Evolutionary conservation across 2,329 filamentous ascomycete species (phyloP).

Genomic region (Pseudonectria foliicola): DNA sequence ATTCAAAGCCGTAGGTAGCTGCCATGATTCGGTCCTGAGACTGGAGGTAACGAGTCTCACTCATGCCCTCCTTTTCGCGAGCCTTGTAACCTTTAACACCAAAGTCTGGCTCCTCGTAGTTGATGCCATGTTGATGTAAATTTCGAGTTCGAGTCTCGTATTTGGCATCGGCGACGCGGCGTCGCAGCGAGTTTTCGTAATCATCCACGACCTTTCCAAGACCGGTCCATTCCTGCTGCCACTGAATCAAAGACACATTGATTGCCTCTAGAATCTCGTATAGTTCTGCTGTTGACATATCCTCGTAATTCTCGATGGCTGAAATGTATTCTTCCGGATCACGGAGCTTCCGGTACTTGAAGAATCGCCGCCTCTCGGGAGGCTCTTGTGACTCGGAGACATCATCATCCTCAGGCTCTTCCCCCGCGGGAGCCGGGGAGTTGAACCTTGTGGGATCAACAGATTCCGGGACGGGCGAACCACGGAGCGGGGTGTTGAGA

Average conservation of each 20-base stretch:
- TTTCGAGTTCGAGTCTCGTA: constrained; percentile 39
- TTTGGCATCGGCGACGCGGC: constrained; percentile 41
- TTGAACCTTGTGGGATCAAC: constrained; percentile 30
- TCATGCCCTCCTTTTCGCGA: constrained; percentile 35
- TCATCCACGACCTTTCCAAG: constrained; percentile 47
- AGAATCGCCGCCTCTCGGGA: constrained; percentile 25
- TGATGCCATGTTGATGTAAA: constrained; percentile 32
- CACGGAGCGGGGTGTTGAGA: constrained; percentile 31
- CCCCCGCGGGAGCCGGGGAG: constrained; percentile 30
- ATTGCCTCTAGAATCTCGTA: constrained; percentile 37
- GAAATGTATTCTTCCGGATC: constrained; percentile 42
- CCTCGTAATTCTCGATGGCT: constrained; percentile 42
- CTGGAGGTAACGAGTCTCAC: constrained; percentile 40
- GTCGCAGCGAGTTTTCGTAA: constrained; percentile 48
- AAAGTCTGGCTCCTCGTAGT: constrained; percentile 45
- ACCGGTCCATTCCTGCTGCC: constrained; percentile 48
- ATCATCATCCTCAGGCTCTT: constrained; percentile 31
- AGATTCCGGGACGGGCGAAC: constrained; percentile 33
- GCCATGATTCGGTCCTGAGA: constrained; percentile 53
- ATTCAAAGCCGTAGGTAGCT: constrained; percentile 53
- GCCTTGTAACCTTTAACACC: constrained; percentile 47
- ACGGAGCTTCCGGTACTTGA: constrained; percentile 43
- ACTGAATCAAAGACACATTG: constrained; percentile 40
- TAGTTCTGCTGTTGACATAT: constrained; percentile 40
- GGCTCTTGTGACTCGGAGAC: constrained; percentile 28